Percentiles rank a stretch among this genome's conserved stretches.
These are phyloP conservation scores for Lactarius vividus DNA, from an alignment of 768 basidiomycete species.

Conservation along the genomic window DNA sequence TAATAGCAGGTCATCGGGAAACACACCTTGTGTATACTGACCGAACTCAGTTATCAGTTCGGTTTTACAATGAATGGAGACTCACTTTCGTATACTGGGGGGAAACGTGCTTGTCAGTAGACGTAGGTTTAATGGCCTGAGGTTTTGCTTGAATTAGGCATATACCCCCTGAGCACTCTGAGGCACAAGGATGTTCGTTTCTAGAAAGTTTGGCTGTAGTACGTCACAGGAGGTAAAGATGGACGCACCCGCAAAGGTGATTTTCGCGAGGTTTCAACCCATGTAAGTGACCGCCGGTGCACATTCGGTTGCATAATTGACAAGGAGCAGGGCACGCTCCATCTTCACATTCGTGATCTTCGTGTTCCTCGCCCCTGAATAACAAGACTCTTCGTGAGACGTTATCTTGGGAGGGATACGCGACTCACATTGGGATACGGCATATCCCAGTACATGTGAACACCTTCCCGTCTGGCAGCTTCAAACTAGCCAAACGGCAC, in stretches of 20 bases:
- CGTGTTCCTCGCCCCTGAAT: conserved; percentile 44
- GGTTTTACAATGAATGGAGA: not conserved
- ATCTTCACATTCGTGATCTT: conserved; percentile 48
- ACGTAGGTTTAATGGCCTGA: conserved; percentile 58
- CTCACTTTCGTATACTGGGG: conserved; percentile 62
- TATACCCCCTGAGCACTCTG: conserved; percentile 46
- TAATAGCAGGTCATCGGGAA: too few relatives aligned
- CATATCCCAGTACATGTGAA: conserved; percentile 9
- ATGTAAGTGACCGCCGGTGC: conserved; percentile 50
- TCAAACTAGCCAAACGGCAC: conserved; percentile 10
- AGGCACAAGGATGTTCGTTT: conserved; percentile 48
- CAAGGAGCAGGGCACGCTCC: conserved; percentile 53
- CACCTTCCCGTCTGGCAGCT: not conserved
- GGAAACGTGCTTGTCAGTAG: conserved; percentile 53
- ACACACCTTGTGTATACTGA: conserved; percentile 53
- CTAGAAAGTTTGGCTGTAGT: conserved; percentile 32
- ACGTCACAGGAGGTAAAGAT: not conserved
- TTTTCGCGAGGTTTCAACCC: conserved; percentile 40
- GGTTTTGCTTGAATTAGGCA: conserved; percentile 59
- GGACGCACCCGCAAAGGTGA: conserved; percentile 58
- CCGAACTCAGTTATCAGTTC: too few relatives aligned
- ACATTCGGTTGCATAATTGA: conserved; percentile 53
- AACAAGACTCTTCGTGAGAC: not conserved
- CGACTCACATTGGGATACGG: conserved; percentile 8
- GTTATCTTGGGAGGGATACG: not conserved